Evolutionary conservation across 2,329 filamentous ascomycete genomes (phyloP).

Genomic region (Ceratocystis albifundus): DNA sequence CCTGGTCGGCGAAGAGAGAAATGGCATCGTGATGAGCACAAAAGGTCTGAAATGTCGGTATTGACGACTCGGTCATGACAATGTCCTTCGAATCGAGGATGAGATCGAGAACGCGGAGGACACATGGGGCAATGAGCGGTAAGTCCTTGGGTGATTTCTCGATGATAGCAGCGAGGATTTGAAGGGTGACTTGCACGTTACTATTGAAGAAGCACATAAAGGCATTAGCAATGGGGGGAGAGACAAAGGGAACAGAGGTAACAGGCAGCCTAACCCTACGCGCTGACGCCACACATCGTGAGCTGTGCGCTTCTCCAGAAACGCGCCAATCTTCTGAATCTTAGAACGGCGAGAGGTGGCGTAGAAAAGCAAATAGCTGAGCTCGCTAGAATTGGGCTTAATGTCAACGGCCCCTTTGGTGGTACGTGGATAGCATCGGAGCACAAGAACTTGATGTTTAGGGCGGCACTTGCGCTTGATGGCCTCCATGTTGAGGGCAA

Average conservation of each 20-base stretch:
- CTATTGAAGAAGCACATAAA: slow-evolving; percentile 34
- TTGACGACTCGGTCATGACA: slow-evolving; percentile 81
- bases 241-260: background rate
- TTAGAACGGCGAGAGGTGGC: slow-evolving; percentile 88
- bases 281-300: slow-evolving; percentile 81
- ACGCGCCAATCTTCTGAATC: slow-evolving; percentile 88
- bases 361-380: slow-evolving; percentile 95
- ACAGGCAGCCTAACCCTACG: slow-evolving; percentile 52
- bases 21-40: slow-evolving; percentile 81
- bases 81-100: slow-evolving; percentile 80
- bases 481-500: slow-evolving; percentile 45
- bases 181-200: slow-evolving; percentile 87
- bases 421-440: slow-evolving; percentile 91
- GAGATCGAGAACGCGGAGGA: slow-evolving; percentile 72
- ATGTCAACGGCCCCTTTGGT: slow-evolving; percentile 86
- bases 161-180: slow-evolving; percentile 82
- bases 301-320: slow-evolving; percentile 86
- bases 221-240: slow-evolving; percentile 4
- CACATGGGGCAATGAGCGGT: slow-evolving; percentile 72
- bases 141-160: slow-evolving; percentile 87
- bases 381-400: slow-evolving; percentile 90
- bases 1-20: slow-evolving; percentile 72
- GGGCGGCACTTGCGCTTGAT: slow-evolving; percentile 63
- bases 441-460: slow-evolving; percentile 90
- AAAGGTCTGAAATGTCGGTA: slow-evolving; percentile 76